Evolutionary conservation across 2,329 filamentous ascomycete species (phyloP), one percentile per base, ranked within the genome.

Genomic region (Calonectria hawksworthii): DNA sequence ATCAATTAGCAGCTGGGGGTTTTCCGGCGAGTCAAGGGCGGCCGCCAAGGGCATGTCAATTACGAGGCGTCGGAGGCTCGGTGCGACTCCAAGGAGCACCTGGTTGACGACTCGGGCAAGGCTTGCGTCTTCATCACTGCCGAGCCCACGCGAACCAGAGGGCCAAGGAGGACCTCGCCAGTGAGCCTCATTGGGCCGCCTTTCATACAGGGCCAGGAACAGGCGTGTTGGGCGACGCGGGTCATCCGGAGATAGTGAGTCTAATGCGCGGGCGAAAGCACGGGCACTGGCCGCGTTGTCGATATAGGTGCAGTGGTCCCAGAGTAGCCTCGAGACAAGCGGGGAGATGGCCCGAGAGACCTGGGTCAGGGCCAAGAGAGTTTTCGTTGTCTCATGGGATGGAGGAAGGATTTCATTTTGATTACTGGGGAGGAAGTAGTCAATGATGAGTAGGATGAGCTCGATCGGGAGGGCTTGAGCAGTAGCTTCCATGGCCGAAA

Each of bases 31-130:
- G 56, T 30, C 50, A 28, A 50, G 23, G 26, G 67, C 32, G 54
- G 64, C 65, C 26, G 41, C 34, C 50, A 73, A 41, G 36, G 71
- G 71, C 71, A 73, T 69, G 28, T 69, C 50, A 47, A 73, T 68
- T 38, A 73, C 52, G 34, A 73, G 56, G 28, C 71, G 65, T 28
- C 56, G 56, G 5, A 73, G 71, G 4, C 44, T 68, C 16, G 71
- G 71, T 4, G 65, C 54, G 1, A 56, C 65, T 34, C 44, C 36
- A 61, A 65, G 21, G 30, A 73, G 71, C 28, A 68, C 44, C 26
- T 36, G 28, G n/a, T 56, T 52, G 28, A 69, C 71, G n/a, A 56
- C 34, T 8, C 7, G 23, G 34, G 65, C 71, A 16, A 69, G 44
- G 52, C 28, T 47, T 26, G 64, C 51, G 34, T 50, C 54, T 14